Base-by-base conservation (phyloP, 2,329 filamentous ascomycete species). In the Penicillium sp. region DNA sequence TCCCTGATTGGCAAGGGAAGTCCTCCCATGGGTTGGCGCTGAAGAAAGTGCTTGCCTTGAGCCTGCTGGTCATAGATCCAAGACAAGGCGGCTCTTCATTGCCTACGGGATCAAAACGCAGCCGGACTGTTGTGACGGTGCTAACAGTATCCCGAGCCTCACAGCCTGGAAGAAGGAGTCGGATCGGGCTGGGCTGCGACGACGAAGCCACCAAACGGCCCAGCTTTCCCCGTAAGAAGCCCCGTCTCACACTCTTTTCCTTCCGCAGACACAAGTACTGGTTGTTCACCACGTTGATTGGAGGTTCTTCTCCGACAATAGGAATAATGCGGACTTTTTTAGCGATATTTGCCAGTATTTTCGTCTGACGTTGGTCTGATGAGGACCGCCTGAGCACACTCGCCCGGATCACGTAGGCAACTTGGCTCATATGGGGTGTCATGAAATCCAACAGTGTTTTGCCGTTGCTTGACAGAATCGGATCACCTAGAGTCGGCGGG, bases 401-500 rank as follows among this genome's bases (percentile, higher is more conserved):
- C 8, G 69, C 70, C 22, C 70, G 67, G 39, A 83, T 65, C 1
- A 65, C 67, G 50, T 83, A 84, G 2, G 66, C 64, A 30, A 83
- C 73, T 52, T 70, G 75, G 22, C 70, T 66, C 78, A 82, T 82
- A 6, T 77, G 71, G 0, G 80, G 80, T 2, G 75, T 67, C 54
- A 82, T 65, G 48, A 83, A 80, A 52, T 83, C 77, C 27, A 77
- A 64, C 12, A 76, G 56, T 2, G 61, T 61, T 23, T 66, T 67
- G 7, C 72, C 72, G 44, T 71, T 67, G 15, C 68, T 68, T 30
- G 69, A 66, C n/a, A 74, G 57, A 51, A 72, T 71, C 6, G 71
- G 64, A 40, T 81, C 78, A 9, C 79, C 79, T 13, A 82, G 62
- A 16, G 72, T 79, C 2, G 80, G 80, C 1, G 80, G 80, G 0